Evolutionary conservation across 495 filamentous ascomycete species (phyloP).

Genomic region (Barbatosphaeria neglecta): DNA sequence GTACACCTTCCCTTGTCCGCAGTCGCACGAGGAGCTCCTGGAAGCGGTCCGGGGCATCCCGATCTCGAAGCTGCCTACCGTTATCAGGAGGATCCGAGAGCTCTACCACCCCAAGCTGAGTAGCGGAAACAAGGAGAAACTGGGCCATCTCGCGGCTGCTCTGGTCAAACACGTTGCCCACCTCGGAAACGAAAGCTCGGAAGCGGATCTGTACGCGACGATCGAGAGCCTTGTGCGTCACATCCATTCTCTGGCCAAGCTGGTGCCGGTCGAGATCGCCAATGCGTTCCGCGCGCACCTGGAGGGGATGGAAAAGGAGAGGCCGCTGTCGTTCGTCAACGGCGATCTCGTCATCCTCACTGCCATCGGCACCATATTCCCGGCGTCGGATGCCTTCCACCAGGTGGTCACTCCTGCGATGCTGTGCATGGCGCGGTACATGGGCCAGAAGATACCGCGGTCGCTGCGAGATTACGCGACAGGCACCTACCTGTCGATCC

Average conservation of each 20-base stretch:
- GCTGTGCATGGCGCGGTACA: conserved; percentile 65
- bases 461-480: conserved; percentile 51
- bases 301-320: conserved; percentile 46
- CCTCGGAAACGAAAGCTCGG: conserved; percentile 37
- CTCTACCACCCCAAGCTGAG: conserved; percentile 81
- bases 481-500: conserved; percentile 66
- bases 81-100: conserved; percentile 81
- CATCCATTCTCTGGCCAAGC: conserved; percentile 62
- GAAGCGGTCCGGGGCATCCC: conserved; percentile 47
- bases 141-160: conserved; percentile 59
- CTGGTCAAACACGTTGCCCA: conserved; percentile 71
- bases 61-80: conserved; percentile 53
- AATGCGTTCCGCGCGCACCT: conserved; percentile 66
- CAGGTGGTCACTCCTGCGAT: conserved; percentile 82
- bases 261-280: conserved; percentile 62
- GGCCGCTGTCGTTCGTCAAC: conserved; percentile 48
- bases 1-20: conserved; percentile 76
- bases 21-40: conserved; percentile 62
- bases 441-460: conserved; percentile 64
- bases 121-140: conserved; percentile 70
- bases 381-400: conserved; percentile 94
- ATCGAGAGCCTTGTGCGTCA: conserved; percentile 32
- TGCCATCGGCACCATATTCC: conserved; percentile 73
- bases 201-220: conserved; percentile 18
- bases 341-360: conserved; percentile 75